Evolutionary conservation across 768 basidiomycete species (phyloP).

Genomic region (Tricholomella constricta): DNA sequence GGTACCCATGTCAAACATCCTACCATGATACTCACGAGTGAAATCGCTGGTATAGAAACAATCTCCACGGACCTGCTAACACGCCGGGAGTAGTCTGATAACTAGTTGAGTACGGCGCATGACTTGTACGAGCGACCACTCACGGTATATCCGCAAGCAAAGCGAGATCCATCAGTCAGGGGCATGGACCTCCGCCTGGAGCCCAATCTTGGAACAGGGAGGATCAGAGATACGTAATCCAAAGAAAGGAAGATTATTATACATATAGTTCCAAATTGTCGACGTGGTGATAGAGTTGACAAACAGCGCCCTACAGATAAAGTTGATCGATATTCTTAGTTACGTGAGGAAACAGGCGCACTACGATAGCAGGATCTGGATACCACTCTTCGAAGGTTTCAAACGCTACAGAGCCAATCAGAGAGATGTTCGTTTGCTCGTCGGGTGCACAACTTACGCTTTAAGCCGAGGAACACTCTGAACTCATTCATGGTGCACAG

Average conservation of each 20-base stretch:
- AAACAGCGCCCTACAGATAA: conserved; percentile 22
- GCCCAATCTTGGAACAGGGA: conserved; percentile 21
- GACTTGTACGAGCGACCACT: neutral
- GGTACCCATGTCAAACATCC: no score
- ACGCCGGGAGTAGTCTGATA: conserved; percentile 47
- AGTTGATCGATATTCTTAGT: neutral
- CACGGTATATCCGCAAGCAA: conserved; percentile 33
- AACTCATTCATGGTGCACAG: conserved; percentile 61
- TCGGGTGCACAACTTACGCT: conserved; percentile 28
- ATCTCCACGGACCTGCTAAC: conserved; percentile 55
- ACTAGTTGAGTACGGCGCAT: no score
- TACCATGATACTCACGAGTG: conserved; percentile 35
- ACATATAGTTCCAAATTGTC: conserved; percentile 39
- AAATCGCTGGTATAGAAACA: no score
- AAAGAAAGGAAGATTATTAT: neutral
- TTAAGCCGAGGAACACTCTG: conserved; percentile 49
- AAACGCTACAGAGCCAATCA: conserved; percentile 31
- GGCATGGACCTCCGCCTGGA: conserved; percentile 38
- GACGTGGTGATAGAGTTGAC: conserved; percentile 33
- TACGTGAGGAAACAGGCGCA: conserved; percentile 17
- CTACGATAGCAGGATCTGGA: conserved; percentile 45
- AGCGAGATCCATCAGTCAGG: conserved; percentile 26
- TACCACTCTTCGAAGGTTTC: conserved; percentile 58
- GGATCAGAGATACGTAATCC: neutral
- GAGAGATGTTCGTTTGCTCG: neutral